Base-by-base conservation (phyloP, 208 protist species). In the Sergeia podlipaevii region DNA sequence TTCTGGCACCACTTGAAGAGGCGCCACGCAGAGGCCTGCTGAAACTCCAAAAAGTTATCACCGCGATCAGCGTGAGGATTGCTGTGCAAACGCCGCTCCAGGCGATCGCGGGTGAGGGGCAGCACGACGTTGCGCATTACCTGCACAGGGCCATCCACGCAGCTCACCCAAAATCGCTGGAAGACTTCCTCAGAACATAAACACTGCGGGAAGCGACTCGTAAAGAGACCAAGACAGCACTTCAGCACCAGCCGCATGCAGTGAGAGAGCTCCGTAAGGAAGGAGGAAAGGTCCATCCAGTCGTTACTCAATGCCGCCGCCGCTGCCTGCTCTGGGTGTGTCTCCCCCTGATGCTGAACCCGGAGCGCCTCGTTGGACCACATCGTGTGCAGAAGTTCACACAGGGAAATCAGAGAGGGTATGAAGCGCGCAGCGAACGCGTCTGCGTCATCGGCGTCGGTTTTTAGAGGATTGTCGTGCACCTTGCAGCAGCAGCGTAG, bases 211-310 rank as follows among this genome's bases (percentile, higher is more conserved):
- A 70, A 90, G 30, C 83, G 75, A 5, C 34, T 56, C 1, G 50
- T 39, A 18, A 69, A 66, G 28, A 91, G 70, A 6, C 69, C 77
- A 32, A 73, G 65, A 43, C 90, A 48, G 56, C 80, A 89, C 67
- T 95, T 95, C 17, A 81, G 41, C n/a, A 59, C 51, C 27, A 91
- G 49, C 26, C 83, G 83, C 50, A 91, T 62, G 62, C 83, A 89
- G 49, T 91, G 77, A 5, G 70, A 65, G 4, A 91, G 56, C 50
- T 84, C 76, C 2, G 8, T 52, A 18, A 74, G 63, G 27, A 55
- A 46, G 24, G 56, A 6, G 17, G 70, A 76, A 4, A 74, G 39
- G 20, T 76, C 65, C 28, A 88, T 55, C 37, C 70, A 49, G 24
- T 53, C 27, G 4, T 48, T 50, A 37, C 64, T 18, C 26, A 18